Evolutionary conservation across 108 stramenopile genomes (phyloP).

Genomic region (Pseudonitzschia pungens): DNA sequence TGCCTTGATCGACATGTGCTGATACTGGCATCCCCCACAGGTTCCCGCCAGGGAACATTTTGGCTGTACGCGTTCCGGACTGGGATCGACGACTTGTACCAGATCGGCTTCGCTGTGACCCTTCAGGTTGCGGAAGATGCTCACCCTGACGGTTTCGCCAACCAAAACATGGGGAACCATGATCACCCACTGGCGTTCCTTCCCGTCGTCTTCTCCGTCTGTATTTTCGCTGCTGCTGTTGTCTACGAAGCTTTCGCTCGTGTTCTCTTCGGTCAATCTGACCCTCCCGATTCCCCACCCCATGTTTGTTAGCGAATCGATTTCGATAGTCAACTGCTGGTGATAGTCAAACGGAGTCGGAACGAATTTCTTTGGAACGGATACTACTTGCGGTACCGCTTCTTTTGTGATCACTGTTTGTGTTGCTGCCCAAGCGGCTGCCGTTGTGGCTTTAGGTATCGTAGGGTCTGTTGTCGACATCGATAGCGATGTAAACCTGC

Average conservation of each 20-base stretch:
- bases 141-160: slow-evolving; percentile 75
- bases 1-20: slow-evolving; percentile 85
- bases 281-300: slow-evolving; percentile 34
- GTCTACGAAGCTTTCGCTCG: slow-evolving; percentile 1
- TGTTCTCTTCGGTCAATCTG: slow-evolving; percentile 8
- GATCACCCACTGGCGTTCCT: slow-evolving; percentile 73
- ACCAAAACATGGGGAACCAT: slow-evolving; percentile 91
- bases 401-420: not conserved
- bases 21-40: slow-evolving; percentile 98
- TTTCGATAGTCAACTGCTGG: slow-evolving; percentile 30
- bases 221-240: slow-evolving; percentile 3
- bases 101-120: slow-evolving; percentile 91
- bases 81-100: slow-evolving; percentile 72
- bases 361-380: slow-evolving; percentile 23
- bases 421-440: not conserved
- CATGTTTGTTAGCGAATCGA: slow-evolving; percentile 37
- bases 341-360: slow-evolving; percentile 39
- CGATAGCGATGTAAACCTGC: not conserved
- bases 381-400: not conserved
- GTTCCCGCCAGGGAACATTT: slow-evolving; percentile 71
- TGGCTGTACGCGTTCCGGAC: slow-evolving; percentile 79
- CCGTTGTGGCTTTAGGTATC: not conserved
- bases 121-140: slow-evolving; percentile 86
- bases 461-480: slow-evolving; percentile 3
- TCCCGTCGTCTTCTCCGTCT: not conserved